Conservation (phyloP, 148 eudicot genomes). For the Pharnaceum exiguum region DNA sequence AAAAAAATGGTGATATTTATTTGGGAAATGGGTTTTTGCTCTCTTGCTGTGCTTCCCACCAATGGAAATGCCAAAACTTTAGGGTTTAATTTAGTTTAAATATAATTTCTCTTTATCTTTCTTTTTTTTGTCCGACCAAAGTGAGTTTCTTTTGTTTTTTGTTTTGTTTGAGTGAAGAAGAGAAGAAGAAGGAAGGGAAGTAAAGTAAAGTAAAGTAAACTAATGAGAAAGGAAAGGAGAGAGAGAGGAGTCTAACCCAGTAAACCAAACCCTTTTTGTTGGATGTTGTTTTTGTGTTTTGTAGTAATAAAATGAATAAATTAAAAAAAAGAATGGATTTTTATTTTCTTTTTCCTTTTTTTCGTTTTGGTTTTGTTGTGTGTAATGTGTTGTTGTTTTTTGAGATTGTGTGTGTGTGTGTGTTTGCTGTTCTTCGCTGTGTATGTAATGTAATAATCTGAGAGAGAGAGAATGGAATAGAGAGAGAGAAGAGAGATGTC, state of each 20-base stretch:
- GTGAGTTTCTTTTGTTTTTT: not conserved
- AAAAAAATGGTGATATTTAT: conserved; percentile 15
- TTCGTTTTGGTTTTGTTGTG: not conserved
- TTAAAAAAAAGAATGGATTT: too few relatives aligned
- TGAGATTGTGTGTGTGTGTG: conserved; percentile 1
- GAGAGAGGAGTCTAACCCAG: too few relatives aligned
- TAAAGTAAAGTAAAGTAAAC: too few relatives aligned
- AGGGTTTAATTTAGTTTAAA: conserved; percentile 8
- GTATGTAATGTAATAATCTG: conserved; percentile 9
- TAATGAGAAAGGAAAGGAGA: not conserved
- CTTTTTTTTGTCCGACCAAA: not conserved
- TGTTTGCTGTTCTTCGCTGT: conserved; percentile 48
- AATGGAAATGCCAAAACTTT: conserved; percentile 17
- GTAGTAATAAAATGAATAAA: too few relatives aligned
- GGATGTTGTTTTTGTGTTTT: too few relatives aligned
- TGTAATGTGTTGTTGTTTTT: not conserved
- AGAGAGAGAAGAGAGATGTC: conserved; percentile 23
- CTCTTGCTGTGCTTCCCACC: conserved; percentile 13
- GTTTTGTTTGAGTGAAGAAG: not conserved
- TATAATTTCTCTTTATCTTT: not conserved
- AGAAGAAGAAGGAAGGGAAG: not conserved
- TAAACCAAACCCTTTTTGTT: too few relatives aligned
- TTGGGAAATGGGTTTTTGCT: conserved; percentile 5
- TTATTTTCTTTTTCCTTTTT: conserved; percentile 3
- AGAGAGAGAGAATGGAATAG: conserved; percentile 39